Evolutionary conservation across 1,139 yeast genomes (phyloP), one percentile per base, ranked within the genome.

Genomic region (Pichia sp.): DNA sequence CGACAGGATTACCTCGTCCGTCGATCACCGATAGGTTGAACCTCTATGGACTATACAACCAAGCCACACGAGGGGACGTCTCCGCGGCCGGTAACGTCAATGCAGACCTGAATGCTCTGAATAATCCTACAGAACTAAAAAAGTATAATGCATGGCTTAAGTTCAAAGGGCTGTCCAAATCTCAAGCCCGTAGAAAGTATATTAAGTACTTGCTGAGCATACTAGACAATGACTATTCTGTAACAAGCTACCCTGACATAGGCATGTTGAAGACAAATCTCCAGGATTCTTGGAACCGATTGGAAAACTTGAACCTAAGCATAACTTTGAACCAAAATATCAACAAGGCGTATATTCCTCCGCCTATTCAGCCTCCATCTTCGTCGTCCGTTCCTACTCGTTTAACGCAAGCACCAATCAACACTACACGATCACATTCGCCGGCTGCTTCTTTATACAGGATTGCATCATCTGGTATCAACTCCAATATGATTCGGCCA

Each of bases 111-210:
- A 69, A 7, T 89, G 83, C 61, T 88, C 82, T 63, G 84, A n/a
- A 15, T 13, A 45, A 34, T 29, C 34, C 54, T 11, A 42, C 85
- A 3, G 87, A 87, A 8, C 79, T 80, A 63, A 79, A 82, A 65
- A 87, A 88, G 67, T 87, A 92, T 89, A 93, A 86, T 63, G 90
- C 96, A 0, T 89, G 96, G 96, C 82, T 85, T 62, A 71, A 79
- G 29, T 90, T 86, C 65, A 82, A 83, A 62, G 95, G 95, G 0
- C 65, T 86, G 32, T 68, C 81, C n/a, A 79, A 78, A 61, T 80
- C 87, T 0, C 90, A 87, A 62, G 95, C 96, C 2, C 87, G 89
- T 67, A 75, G 86, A 51, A 72, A 78, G 51, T 89, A 89, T 67
- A 84, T 87, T 43, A 76, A 84, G 32, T 81, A 75, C 61, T 75